phyloP scores from a whole-genome alignment of 768 basidiomycete species.

The Cyathus striatus region DNA sequence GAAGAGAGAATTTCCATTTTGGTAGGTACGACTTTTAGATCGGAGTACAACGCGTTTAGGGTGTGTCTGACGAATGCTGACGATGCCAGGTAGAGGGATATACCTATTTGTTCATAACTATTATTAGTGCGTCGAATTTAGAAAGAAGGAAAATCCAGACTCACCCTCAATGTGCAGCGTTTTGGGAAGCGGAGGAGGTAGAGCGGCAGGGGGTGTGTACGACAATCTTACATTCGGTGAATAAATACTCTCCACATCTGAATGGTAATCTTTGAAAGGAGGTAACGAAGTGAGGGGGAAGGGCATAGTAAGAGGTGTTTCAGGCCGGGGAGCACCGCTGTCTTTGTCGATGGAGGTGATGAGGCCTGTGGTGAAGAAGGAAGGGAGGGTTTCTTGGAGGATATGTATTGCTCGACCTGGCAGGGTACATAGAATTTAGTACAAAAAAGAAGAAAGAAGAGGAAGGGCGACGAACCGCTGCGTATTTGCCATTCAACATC shows the following conservation, averaged over 20 bases:
- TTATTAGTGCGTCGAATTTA: background rate
- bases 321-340: slow-evolving; percentile 29
- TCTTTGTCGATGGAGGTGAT: slow-evolving; percentile 47
- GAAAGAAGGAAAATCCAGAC: slow-evolving; percentile 6
- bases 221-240: slow-evolving; percentile 55
- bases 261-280: slow-evolving; percentile 20
- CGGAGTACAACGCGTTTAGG: slow-evolving; percentile 69
- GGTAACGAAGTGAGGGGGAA: slow-evolving; percentile 23
- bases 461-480: slow-evolving; percentile 43
- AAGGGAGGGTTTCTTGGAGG: slow-evolving; percentile 63
- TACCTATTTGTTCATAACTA: slow-evolving; percentile 36
- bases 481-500: slow-evolving; percentile 79
- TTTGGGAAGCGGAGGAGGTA: slow-evolving; percentile 67
- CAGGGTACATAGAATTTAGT: slow-evolving; percentile 2
- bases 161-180: slow-evolving; percentile 69
- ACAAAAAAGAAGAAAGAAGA: background rate
- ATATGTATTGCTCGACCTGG: slow-evolving; percentile 71
- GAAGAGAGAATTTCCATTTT: slow-evolving; percentile 39
- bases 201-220: slow-evolving; percentile 63
- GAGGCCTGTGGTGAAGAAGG: slow-evolving; percentile 67
- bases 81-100: slow-evolving; percentile 67
- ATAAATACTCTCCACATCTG: slow-evolving; percentile 48
- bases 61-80: slow-evolving; percentile 68
- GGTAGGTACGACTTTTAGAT: slow-evolving; percentile 51
- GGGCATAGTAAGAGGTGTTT: slow-evolving; percentile 14